phyloP scores from a whole-genome alignment of 257 asterid species.

The Solanum ahanhuiri region DNA sequence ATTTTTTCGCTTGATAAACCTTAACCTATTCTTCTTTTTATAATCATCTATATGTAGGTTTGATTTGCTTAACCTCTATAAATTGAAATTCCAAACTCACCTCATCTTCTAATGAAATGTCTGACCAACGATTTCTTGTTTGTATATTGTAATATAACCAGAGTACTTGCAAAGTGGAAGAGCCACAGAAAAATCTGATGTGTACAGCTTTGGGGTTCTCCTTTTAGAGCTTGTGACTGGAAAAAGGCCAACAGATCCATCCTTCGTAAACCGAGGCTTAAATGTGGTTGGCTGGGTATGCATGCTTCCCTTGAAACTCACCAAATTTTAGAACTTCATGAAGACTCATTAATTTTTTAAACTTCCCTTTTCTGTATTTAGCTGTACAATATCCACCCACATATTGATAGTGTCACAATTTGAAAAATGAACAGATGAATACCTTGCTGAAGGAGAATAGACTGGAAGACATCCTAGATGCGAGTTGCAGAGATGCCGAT shows the following conservation, averaged over 20 bases:
- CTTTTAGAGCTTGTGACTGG: constrained; percentile 86
- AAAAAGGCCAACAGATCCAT: constrained; percentile 86
- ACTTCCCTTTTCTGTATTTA: not conserved
- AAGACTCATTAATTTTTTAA: not conserved
- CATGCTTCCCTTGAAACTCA: not conserved
- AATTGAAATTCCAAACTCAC: not conserved
- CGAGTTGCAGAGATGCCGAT: constrained; percentile 60
- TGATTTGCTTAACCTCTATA: not conserved
- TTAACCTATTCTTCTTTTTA: not conserved
- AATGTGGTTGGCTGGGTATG: constrained; percentile 96
- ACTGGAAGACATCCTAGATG: constrained; percentile 58
- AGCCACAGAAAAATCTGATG: constrained; percentile 86
- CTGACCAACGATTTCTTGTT: not conserved
- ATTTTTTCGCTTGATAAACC: not conserved
- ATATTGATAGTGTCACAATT: not conserved
- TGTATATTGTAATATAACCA: constrained; percentile 10
- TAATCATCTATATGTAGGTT: not conserved
- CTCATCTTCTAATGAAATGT: not conserved
- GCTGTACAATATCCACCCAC: not conserved
- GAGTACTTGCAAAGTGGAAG: constrained; percentile 95
- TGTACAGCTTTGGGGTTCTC: constrained; percentile 93
- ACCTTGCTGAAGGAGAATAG: constrained; percentile 56
- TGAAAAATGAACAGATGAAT: constrained; percentile 45
- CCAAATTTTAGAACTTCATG: not conserved
- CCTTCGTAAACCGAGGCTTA: constrained; percentile 65